Evolutionary conservation across 371 early-diverging fungal species (phyloP).

Genomic region (Apophysomyces variabilis): DNA sequence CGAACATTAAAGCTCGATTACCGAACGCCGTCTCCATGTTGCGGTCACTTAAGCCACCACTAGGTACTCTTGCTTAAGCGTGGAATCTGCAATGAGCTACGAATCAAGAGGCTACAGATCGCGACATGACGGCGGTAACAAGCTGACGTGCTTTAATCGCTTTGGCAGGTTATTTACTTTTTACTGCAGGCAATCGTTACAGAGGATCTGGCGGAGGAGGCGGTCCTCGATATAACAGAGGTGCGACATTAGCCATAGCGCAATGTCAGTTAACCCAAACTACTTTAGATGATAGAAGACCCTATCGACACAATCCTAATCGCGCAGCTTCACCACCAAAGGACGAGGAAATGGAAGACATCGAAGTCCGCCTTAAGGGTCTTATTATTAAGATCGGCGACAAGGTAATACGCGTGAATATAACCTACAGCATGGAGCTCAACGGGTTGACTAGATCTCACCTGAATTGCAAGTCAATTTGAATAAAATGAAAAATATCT

Average conservation of each 20-base stretch:
- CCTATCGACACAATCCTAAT: conserved; percentile 29
- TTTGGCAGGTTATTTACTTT: conserved; percentile 7
- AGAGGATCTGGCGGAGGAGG: conserved; percentile 24
- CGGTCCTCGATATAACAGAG: conserved; percentile 23
- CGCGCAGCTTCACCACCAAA: conserved; percentile 26
- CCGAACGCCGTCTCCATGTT: background rate
- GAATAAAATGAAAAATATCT: conserved; percentile 70
- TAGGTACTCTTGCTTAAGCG: background rate
- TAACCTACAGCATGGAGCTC: background rate
- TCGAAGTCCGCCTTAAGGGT: conserved; percentile 70
- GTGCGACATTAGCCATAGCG: conserved; percentile 5
- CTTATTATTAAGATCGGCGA: conserved; percentile 82
- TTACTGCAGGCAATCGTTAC: conserved; percentile 16
- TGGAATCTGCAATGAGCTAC: conserved; percentile 35
- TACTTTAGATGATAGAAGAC: conserved; percentile 30
- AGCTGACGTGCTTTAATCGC: background rate
- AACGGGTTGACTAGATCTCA: conserved; percentile 44
- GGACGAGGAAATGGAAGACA: conserved; percentile 66
- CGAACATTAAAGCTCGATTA: no score
- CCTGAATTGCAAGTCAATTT: conserved; percentile 66
- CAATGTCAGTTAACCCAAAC: background rate
- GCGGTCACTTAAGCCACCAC: background rate
- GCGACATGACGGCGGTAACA: conserved; percentile 36
- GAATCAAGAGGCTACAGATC: conserved; percentile 44
- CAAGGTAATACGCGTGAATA: conserved; percentile 49